Evolutionary conservation across 1,139 yeast species (phyloP).

Genomic region (Hansenula lynferdii): DNA sequence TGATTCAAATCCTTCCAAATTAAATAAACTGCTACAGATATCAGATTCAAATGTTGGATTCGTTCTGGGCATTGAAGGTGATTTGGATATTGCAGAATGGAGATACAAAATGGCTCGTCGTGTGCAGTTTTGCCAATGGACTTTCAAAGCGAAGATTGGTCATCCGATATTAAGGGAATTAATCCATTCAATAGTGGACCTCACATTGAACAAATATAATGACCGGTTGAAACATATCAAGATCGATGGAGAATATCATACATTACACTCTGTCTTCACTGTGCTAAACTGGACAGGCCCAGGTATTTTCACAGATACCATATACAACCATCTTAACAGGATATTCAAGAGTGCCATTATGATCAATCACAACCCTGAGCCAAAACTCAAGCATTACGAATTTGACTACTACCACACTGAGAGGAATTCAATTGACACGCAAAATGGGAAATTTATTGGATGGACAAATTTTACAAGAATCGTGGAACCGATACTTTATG

Average conservation of each 20-base stretch:
- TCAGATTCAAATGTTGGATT: conserved; percentile 46
- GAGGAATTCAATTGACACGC: conserved; percentile 6
- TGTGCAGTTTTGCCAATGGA: conserved; percentile 77
- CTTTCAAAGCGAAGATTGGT: conserved; percentile 76
- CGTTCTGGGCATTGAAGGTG: conserved; percentile 86
- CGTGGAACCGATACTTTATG: conserved; percentile 50
- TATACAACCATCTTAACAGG: conserved; percentile 70
- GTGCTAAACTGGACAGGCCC: conserved; percentile 98
- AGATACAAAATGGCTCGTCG: conserved; percentile 63
- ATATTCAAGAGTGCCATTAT: conserved; percentile 27
- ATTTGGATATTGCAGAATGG: conserved; percentile 80
- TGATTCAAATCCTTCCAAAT: conserved; percentile 28
- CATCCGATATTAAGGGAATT: conserved; percentile 86
- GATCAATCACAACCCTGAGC: conserved; percentile 15
- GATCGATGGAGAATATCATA: conserved; percentile 64
- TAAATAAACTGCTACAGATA: not conserved
- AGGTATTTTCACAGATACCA: conserved; percentile 83
- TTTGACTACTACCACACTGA: conserved; percentile 15
- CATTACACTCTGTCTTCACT: conserved; percentile 17
- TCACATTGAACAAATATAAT: conserved; percentile 44
- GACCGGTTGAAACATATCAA: conserved; percentile 37
- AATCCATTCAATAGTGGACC: conserved; percentile 71
- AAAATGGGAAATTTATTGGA: conserved; percentile 20
- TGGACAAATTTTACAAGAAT: conserved; percentile 64
- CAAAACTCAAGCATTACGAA: conserved; percentile 10